Conservation (phyloP, 805 yeast species). For the Pichia ethanolica region DNA sequence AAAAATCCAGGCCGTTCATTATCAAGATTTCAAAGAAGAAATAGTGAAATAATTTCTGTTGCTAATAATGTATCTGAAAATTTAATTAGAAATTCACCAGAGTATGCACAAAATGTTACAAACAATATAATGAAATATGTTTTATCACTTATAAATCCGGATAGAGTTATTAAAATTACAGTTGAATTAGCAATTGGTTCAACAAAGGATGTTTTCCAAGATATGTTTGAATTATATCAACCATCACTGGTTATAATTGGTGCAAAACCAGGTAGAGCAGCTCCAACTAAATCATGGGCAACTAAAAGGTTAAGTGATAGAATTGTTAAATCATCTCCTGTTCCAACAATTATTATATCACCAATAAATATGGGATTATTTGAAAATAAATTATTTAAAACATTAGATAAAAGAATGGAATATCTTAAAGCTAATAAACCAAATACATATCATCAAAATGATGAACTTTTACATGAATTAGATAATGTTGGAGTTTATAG, state of each 20-base stretch:
- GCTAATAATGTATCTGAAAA: constrained; percentile 22
- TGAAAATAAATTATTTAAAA: constrained; percentile 37
- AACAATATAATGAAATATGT: constrained; percentile 47
- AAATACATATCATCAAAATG: constrained; percentile 10
- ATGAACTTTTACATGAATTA: constrained; percentile 14
- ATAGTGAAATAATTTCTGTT: constrained; percentile 13
- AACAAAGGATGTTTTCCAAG: constrained; percentile 48
- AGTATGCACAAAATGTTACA: constrained; percentile 37
- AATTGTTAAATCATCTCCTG: constrained; percentile 53
- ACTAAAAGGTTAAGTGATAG: constrained; percentile 59
- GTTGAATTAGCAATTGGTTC: constrained; percentile 57
- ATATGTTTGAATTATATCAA: constrained; percentile 52
- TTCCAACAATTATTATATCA: constrained; percentile 64
- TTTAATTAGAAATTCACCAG: constrained; percentile 37
- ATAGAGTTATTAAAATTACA: constrained; percentile 41
- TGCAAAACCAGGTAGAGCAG: constrained; percentile 42
- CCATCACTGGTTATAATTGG: constrained; percentile 54
- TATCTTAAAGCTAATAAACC: constrained; percentile 7
- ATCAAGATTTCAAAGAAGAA: constrained; percentile 12
- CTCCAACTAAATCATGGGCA: constrained; percentile 51
- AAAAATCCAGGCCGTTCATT: constrained; percentile 22
- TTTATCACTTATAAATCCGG: constrained; percentile 38
- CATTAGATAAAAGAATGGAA: constrained; percentile 21
- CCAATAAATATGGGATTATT: constrained; percentile 49
- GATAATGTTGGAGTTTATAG: constrained; percentile 23